Conservation (phyloP, 495 filamentous ascomycete species). For the Podospora appendiculata region DNA sequence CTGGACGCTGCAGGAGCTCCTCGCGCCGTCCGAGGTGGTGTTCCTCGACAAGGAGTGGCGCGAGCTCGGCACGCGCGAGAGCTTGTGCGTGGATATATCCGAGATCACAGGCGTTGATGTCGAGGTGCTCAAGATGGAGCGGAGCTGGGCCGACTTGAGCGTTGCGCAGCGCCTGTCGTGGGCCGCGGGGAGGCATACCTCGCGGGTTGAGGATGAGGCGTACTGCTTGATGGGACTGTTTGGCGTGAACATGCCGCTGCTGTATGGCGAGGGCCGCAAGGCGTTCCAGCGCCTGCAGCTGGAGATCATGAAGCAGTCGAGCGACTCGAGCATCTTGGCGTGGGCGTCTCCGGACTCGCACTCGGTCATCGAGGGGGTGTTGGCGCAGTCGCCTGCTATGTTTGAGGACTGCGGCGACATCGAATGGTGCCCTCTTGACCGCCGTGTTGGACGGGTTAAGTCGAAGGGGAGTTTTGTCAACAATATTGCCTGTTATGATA, state of each 20-base stretch:
- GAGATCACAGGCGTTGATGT: constrained; percentile 21
- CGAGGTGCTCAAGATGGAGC: neutral
- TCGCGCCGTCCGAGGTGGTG: constrained; percentile 21
- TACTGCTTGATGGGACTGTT: constrained; percentile 18
- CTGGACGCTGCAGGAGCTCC: constrained; percentile 37
- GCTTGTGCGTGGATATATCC: constrained; percentile 5
- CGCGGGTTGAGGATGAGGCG: constrained; percentile 16
- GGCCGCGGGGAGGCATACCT: constrained; percentile 12
- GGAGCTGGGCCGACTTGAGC: neutral
- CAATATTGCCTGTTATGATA: constrained; percentile 3
- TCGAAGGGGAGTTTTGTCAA: neutral
- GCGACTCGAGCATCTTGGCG: constrained; percentile 10
- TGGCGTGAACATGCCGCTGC: constrained; percentile 15
- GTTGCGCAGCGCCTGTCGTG: constrained; percentile 14
- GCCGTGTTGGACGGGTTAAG: too few species aligned
- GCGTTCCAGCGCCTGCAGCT: constrained; percentile 15
- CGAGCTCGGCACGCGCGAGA: constrained; percentile 12
- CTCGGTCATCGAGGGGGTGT: constrained; percentile 3
- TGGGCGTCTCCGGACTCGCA: constrained; percentile 8
- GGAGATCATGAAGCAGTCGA: constrained; percentile 8
- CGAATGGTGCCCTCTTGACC: neutral
- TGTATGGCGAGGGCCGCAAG: constrained; percentile 14
- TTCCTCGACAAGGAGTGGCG: constrained; percentile 26
- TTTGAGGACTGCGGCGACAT: constrained; percentile 7
- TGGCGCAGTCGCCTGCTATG: constrained; percentile 4